A percentile compares a stretch with the other conserved stretches of the same genome.
phyloP scores from a whole-genome alignment of 106 monocot genomes.

The Xerophyta viscosa region DNA sequence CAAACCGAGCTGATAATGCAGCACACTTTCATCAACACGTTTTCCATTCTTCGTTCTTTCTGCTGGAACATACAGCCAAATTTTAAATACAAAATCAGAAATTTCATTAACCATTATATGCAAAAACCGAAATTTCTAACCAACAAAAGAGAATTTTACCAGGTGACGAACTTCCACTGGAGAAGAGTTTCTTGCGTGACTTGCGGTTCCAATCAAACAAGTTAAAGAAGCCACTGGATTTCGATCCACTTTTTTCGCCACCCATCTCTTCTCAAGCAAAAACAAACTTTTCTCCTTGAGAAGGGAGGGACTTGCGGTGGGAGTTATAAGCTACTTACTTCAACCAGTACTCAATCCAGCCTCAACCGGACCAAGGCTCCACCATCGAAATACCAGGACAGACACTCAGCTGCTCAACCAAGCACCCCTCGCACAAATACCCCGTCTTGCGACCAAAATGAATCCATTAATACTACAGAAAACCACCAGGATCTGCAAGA shows the following conservation, averaged over 20 bases:
- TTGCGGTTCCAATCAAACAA: conserved; percentile 90
- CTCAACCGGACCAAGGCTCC: no score
- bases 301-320: no score
- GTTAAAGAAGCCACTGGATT: conserved; percentile 67
- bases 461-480: no score
- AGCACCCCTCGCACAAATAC: no score
- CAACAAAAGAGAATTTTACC: conserved; percentile 24
- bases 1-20: conserved; percentile 23
- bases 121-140: background rate
- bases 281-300: no score
- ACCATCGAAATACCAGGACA: no score
- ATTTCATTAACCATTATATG: background rate
- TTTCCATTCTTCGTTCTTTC: conserved; percentile 57
- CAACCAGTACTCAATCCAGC: no score
- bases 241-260: conserved; percentile 42
- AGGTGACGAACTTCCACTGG: conserved; percentile 43
- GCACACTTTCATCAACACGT: conserved; percentile 24
- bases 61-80: conserved; percentile 9
- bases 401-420: no score
- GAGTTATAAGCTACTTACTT: no score
- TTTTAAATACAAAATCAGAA: background rate
- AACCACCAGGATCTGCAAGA: no score
- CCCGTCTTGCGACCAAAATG: background rate
- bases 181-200: conserved; percentile 83
- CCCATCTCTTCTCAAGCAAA: conserved; percentile 25